Percentiles rank a stretch among this genome's conserved stretches.
Conservation (phyloP, 331 rosid species). For the Malus hybrid region DNA sequence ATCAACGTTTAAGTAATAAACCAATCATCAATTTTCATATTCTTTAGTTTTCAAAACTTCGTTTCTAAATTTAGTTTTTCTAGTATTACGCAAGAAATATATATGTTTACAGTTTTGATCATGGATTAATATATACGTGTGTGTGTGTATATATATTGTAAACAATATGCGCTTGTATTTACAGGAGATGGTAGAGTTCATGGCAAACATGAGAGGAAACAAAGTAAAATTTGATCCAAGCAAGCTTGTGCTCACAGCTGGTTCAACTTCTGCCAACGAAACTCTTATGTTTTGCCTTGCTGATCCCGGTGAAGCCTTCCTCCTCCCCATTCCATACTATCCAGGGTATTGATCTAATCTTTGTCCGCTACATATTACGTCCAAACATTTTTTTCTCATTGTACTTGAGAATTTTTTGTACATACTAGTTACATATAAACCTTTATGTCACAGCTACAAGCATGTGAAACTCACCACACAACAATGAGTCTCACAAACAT, state of each 20-base stretch:
- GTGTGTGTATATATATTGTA: too few relatives aligned
- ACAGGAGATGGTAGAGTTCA: conserved; percentile 56
- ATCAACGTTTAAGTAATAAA: too few relatives aligned
- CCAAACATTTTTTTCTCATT: too few relatives aligned
- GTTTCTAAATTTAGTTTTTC: too few relatives aligned
- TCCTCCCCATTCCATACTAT: conserved; percentile 83
- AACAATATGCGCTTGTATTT: not conserved
- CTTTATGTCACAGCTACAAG: not conserved
- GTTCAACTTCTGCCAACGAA: conserved; percentile 86
- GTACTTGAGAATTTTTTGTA: too few relatives aligned
- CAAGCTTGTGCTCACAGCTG: conserved; percentile 80
- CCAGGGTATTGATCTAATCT: conserved; percentile 50
- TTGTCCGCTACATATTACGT: not conserved
- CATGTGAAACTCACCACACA: not conserved
- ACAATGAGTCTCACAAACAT: too few relatives aligned
- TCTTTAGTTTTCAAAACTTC: too few relatives aligned
- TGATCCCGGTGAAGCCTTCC: conserved; percentile 71
- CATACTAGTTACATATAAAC: not conserved
- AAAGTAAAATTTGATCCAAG: conserved; percentile 32
- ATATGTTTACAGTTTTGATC: not conserved
- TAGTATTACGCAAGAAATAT: too few relatives aligned
- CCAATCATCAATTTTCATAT: too few relatives aligned
- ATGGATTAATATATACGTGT: not conserved
- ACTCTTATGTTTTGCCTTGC: conserved; percentile 83
- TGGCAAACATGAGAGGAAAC: conserved; percentile 61